Evolutionary conservation across 768 basidiomycete species (phyloP).

Genomic region (Phlebiopsis flavidoalba): DNA sequence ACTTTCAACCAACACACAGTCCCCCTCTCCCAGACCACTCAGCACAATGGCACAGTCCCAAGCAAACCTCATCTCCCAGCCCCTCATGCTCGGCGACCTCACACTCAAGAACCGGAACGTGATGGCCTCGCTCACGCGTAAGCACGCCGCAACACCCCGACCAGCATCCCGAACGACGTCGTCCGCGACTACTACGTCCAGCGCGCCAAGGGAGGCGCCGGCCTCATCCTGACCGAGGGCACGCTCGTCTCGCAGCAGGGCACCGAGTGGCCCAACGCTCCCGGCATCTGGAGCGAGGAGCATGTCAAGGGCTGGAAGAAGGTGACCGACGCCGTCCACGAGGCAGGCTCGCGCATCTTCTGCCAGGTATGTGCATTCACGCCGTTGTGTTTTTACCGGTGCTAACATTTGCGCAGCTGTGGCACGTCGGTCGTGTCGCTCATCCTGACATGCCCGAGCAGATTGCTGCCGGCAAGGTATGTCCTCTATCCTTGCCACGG

Average conservation of each 20-base stretch:
- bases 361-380: conserved; percentile 4
- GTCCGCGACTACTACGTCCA: conserved; percentile 44
- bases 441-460: conserved; percentile 9
- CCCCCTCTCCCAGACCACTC: too few species aligned
- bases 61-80: conserved; percentile 14
- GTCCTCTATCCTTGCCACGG: neutral
- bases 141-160: conserved; percentile 30
- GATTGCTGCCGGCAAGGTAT: conserved; percentile 4
- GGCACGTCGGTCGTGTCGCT: conserved; percentile 7
- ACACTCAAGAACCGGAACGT: conserved; percentile 45
- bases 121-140: conserved; percentile 48
- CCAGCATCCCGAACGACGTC: conserved; percentile 32
- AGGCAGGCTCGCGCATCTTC: conserved; percentile 5
- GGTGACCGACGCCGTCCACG: conserved; percentile 19
- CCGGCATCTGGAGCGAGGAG: conserved; percentile 58
- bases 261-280: conserved; percentile 43
- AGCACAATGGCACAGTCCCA: neutral
- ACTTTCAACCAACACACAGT: too few species aligned
- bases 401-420: neutral
- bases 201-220: conserved; percentile 41
- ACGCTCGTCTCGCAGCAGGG: conserved; percentile 47
- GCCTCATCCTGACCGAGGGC: conserved; percentile 53
- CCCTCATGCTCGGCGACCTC: conserved; percentile 40
- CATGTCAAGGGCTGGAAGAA: conserved; percentile 51
- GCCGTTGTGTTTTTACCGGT: neutral